Conservation (phyloP, 331 rosid genomes). For the Acacia concinna region DNA sequence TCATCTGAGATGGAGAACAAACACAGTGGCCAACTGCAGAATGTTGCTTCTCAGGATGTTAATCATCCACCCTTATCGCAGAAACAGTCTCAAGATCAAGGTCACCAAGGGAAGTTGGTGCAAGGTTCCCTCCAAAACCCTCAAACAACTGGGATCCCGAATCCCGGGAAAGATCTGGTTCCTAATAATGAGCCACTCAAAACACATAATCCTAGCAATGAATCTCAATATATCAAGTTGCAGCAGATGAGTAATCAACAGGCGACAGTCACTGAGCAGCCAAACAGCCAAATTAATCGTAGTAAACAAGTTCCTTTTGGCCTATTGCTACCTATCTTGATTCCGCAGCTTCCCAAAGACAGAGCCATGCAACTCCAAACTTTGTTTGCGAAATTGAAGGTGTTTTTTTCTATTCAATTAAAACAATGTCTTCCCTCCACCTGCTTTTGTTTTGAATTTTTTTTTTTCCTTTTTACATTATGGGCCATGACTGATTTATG, state of each 20-base stretch:
- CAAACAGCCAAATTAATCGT: constrained; percentile 55
- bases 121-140: constrained; percentile 57
- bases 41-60: constrained; percentile 46
- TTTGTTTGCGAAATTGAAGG: constrained; percentile 77
- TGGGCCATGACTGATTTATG: not conserved
- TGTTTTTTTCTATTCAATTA: constrained; percentile 34
- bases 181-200: constrained; percentile 49
- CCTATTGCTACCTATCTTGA: constrained; percentile 69
- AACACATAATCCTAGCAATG: constrained; percentile 49
- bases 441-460: not conserved
- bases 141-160: constrained; percentile 51
- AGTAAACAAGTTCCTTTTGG: constrained; percentile 86
- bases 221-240: constrained; percentile 79
- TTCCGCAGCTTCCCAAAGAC: constrained; percentile 87
- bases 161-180: constrained; percentile 52
- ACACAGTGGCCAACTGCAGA: constrained; percentile 47
- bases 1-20: constrained; percentile 60
- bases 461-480: not conserved
- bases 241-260: constrained; percentile 96
- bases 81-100: constrained; percentile 60
- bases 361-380: constrained; percentile 81
- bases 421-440: not conserved
- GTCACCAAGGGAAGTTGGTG: constrained; percentile 44
- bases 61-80: constrained; percentile 43
- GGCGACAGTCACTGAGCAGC: constrained; percentile 62